A percentile compares a stretch with the other conserved stretches of the same genome.
Conservation (phyloP, 179 eudicot genomes). For the Silene vulgaris region DNA sequence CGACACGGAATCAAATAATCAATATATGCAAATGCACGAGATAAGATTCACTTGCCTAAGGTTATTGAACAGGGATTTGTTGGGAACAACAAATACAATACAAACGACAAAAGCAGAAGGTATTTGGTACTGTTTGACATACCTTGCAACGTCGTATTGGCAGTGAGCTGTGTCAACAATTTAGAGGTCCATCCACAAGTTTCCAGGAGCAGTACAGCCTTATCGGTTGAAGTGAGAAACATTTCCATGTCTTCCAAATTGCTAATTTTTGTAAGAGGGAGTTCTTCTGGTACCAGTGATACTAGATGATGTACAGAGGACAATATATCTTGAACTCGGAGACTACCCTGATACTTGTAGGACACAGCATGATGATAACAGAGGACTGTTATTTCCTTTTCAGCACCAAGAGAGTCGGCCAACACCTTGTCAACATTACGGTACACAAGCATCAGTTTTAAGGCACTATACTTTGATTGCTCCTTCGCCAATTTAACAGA, state of each 20-base stretch:
- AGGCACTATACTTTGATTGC: constrained; percentile 38
- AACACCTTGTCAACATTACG: constrained; percentile 49
- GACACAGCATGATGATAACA: constrained; percentile 48
- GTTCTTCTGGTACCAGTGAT: constrained; percentile 42
- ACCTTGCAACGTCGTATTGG: constrained; percentile 36
- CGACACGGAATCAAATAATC: not conserved
- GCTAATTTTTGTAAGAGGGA: constrained; percentile 54
- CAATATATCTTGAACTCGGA: constrained; percentile 54
- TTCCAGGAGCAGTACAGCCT: constrained; percentile 68
- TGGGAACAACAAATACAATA: not conserved
- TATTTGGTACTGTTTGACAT: constrained; percentile 29
- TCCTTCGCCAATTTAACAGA: constrained; percentile 39
- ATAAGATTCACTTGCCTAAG: not conserved
- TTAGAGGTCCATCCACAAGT: constrained; percentile 78
- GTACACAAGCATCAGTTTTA: constrained; percentile 59
- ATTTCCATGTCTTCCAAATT: constrained; percentile 47
- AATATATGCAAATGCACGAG: not conserved
- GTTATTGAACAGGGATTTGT: not conserved
- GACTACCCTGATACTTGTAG: constrained; percentile 66
- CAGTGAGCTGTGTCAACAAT: constrained; percentile 44
- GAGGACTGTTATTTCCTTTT: constrained; percentile 47
- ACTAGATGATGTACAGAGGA: constrained; percentile 51
- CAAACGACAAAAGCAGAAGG: constrained; percentile 14
- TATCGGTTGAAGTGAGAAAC: constrained; percentile 76
- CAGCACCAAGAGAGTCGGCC: constrained; percentile 67